These are phyloP conservation scores for Carex littledalei DNA, from an alignment of 176 grass and related monocot genomes.

Conservation along the genomic window DNA sequence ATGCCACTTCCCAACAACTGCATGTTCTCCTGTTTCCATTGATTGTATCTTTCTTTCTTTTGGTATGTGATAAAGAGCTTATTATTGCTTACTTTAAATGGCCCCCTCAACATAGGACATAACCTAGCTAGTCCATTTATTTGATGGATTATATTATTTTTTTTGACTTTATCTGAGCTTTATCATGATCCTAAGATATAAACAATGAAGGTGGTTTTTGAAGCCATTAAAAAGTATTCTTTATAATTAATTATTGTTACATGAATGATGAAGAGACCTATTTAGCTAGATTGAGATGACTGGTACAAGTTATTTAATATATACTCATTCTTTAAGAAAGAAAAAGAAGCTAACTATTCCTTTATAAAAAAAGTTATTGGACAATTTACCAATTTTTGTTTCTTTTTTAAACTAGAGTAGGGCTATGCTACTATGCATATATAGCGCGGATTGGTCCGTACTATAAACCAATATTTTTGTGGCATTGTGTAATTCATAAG, in stretches of 20 bases:
- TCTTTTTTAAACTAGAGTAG: background rate
- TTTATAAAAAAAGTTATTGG: background rate
- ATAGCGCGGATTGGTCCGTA: too few relatives aligned
- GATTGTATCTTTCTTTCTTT: background rate
- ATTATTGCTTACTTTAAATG: background rate
- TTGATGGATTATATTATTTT: background rate
- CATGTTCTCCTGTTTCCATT: background rate
- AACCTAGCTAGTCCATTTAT: background rate
- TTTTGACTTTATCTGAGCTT: background rate
- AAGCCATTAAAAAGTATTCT: background rate
- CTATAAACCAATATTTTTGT: too few relatives aligned
- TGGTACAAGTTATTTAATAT: background rate
- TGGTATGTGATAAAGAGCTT: background rate
- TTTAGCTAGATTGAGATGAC: background rate
- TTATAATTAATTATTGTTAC: background rate
- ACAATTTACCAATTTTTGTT: background rate
- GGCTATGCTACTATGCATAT: too few relatives aligned
- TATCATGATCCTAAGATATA: background rate
- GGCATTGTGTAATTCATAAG: slow-evolving; percentile 7
- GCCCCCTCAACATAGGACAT: background rate
- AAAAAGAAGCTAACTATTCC: background rate
- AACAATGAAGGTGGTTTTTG: background rate
- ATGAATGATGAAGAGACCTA: background rate
- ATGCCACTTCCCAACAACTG: background rate
- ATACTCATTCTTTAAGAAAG: background rate